Evolutionary conservation across 371 early-diverging fungal species (phyloP).

Genomic region (Mortierella sp.): DNA sequence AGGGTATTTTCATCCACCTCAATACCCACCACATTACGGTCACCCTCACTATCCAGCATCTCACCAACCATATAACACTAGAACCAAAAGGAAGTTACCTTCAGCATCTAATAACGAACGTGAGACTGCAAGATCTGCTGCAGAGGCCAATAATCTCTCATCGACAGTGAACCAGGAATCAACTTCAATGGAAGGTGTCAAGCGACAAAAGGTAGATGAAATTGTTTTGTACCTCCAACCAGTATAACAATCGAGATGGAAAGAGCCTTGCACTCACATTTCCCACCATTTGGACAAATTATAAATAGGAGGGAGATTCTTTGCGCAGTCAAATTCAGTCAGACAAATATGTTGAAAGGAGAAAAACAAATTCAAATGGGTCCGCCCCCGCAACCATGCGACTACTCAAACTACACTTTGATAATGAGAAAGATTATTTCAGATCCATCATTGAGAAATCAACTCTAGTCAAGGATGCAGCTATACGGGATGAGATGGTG

Average conservation of each 20-base stretch:
- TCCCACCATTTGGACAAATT: background rate
- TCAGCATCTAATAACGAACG: background rate
- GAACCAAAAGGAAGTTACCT: conserved; percentile 1
- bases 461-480: conserved; percentile 24
- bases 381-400: conserved; percentile 8
- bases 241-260: too few relatives aligned
- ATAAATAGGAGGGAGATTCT: background rate
- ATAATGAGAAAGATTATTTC: conserved; percentile 33
- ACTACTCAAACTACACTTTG: conserved; percentile 21
- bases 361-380: conserved; percentile 9
- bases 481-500: conserved; percentile 17
- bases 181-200: background rate
- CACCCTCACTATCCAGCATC: conserved; percentile 6
- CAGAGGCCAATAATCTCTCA: background rate
- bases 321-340: conserved; percentile 14
- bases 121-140: background rate
- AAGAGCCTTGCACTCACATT: too few relatives aligned
- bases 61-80: background rate
- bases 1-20: conserved; percentile 12
- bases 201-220: conserved; percentile 7
- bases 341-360: conserved; percentile 15
- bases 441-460: conserved; percentile 34
- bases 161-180: conserved; percentile 8
- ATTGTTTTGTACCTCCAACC: background rate
- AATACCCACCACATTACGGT: conserved; percentile 2